These are phyloP conservation scores for Nakazawaea anatomiae DNA, from an alignment of 805 yeast species.

Conservation along the genomic window DNA sequence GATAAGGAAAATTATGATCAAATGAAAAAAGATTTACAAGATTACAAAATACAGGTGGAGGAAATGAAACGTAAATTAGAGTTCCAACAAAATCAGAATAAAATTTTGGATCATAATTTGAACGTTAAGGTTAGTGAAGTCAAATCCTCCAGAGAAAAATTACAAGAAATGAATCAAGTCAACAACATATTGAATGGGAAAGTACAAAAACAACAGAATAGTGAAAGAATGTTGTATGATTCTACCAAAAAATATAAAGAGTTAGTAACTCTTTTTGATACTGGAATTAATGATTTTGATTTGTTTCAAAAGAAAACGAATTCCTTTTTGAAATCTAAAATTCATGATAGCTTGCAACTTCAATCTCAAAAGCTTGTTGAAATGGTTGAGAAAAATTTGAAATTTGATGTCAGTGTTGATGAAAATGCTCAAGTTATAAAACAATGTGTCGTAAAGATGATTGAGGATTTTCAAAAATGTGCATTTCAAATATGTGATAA, in stretches of 20 bases:
- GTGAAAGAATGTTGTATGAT: slow-evolving; percentile 24
- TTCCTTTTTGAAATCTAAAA: slow-evolving; percentile 12
- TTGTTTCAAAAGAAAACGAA: slow-evolving; percentile 14
- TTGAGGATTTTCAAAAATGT: slow-evolving; percentile 13
- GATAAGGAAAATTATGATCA: slow-evolving; percentile 54
- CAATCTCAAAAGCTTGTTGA: slow-evolving; percentile 12
- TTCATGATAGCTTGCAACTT: slow-evolving; percentile 13
- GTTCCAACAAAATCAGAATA: slow-evolving; percentile 30
- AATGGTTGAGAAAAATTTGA: slow-evolving; percentile 2
- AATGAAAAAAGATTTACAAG: slow-evolving; percentile 41
- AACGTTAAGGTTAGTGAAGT: slow-evolving; percentile 17
- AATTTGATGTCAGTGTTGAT: not conserved
- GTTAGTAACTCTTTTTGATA: slow-evolving; percentile 22
- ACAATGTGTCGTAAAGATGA: slow-evolving; percentile 12
- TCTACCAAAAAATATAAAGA: slow-evolving; percentile 27
- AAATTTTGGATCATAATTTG: slow-evolving; percentile 16
- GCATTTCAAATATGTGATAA: slow-evolving; percentile 18
- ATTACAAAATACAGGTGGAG: slow-evolving; percentile 41
- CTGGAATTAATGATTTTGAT: slow-evolving; percentile 19
- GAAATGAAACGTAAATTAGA: slow-evolving; percentile 39
- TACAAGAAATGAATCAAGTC: slow-evolving; percentile 16
- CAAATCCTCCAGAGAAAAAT: slow-evolving; percentile 15
- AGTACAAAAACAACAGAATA: slow-evolving; percentile 22
- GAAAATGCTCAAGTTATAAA: slow-evolving; percentile 9
- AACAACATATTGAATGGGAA: slow-evolving; percentile 22